A percentile compares a stretch with the other conserved stretches of the same genome.
Conservation (phyloP, 1,284 basidiomycete species). For the Leccinum pachyderme region DNA sequence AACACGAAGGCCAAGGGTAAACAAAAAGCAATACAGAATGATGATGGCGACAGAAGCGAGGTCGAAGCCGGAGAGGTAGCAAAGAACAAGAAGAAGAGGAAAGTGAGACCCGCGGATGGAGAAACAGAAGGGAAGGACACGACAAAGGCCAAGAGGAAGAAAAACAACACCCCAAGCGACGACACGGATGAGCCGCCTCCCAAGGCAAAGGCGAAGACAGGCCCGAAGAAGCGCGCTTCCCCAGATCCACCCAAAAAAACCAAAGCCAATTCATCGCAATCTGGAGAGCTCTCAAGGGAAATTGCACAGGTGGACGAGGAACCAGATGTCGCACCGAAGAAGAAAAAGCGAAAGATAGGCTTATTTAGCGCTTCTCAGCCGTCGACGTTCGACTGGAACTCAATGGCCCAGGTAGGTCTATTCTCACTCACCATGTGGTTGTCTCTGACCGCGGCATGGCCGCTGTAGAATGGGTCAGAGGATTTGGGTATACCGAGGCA, state of each 20-base stretch:
- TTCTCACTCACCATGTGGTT: neutral
- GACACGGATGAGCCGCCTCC: conserved; percentile 10
- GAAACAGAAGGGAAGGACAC: conserved; percentile 29
- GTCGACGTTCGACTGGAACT: conserved; percentile 41
- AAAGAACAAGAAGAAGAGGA: conserved; percentile 24
- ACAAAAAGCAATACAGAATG: conserved; percentile 15
- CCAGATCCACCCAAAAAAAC: conserved; percentile 21
- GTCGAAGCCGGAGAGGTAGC: conserved; percentile 5
- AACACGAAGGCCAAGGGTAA: conserved; percentile 31
- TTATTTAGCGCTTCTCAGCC: conserved; percentile 46
- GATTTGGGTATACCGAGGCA: conserved; percentile 58
- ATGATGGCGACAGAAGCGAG: conserved; percentile 8
- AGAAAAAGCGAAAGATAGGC: conserved; percentile 63
- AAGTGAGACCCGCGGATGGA: conserved; percentile 32
- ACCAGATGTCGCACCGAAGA: conserved; percentile 37
- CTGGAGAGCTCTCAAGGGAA: conserved; percentile 14
- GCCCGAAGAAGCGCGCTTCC: conserved; percentile 21
- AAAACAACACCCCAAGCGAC: conserved; percentile 23
- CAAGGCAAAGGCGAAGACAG: conserved; percentile 25
- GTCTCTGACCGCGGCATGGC: neutral
- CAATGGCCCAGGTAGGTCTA: conserved; percentile 36
- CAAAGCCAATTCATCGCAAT: conserved; percentile 16
- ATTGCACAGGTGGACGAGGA: conserved; percentile 18
- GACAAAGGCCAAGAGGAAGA: conserved; percentile 25
- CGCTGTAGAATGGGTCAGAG: conserved; percentile 23